A percentile compares a stretch with the other conserved stretches of the same genome.
Conservation (phyloP, 2,329 filamentous ascomycete species). For the Xylaria multiplex region DNA sequence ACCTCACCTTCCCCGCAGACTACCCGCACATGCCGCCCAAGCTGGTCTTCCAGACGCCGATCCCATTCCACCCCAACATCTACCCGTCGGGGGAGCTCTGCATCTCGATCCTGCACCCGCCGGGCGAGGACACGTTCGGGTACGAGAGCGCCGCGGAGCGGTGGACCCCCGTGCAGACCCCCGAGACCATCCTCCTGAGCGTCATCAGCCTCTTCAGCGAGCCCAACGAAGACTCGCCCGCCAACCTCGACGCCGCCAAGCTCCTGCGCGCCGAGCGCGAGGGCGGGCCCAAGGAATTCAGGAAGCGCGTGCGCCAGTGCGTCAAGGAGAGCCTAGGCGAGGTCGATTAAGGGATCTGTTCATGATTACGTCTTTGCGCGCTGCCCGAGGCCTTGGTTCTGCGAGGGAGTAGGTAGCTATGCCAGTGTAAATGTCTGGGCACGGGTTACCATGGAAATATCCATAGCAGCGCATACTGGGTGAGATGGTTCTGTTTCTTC, state of each 20-base stretch:
- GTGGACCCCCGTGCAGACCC: slow-evolving; percentile 94
- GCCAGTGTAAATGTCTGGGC: too few relatives aligned
- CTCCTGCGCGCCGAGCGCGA: slow-evolving; percentile 83
- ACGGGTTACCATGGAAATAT: too few relatives aligned
- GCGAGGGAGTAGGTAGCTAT: not conserved
- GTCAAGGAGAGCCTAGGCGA: slow-evolving; percentile 85
- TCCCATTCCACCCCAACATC: slow-evolving; percentile 94
- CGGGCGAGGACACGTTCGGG: slow-evolving; percentile 91
- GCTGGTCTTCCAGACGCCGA: slow-evolving; percentile 84
- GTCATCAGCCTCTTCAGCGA: slow-evolving; percentile 92
- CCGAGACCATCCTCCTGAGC: slow-evolving; percentile 90
- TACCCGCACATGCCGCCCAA: slow-evolving; percentile 91
- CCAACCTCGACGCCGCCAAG: slow-evolving; percentile 92
- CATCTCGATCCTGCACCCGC: slow-evolving; percentile 96
- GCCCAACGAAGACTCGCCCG: slow-evolving; percentile 94
- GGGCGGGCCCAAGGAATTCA: slow-evolving; percentile 74
- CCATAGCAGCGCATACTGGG: too few relatives aligned
- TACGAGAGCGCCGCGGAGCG: slow-evolving; percentile 92
- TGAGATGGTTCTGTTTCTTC: too few relatives aligned
- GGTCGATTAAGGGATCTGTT: slow-evolving; percentile 51
- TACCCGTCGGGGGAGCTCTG: slow-evolving; percentile 89
- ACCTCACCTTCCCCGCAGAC: slow-evolving; percentile 81
- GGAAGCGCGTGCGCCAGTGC: slow-evolving; percentile 78
- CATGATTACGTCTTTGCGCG: too few relatives aligned
- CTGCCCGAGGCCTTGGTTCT: slow-evolving; percentile 42